A percentile compares a stretch with the other conserved stretches of the same genome.
phyloP scores from a whole-genome alignment of 371 early-diverging fungal species.

The Umbelopsis sp. region DNA sequence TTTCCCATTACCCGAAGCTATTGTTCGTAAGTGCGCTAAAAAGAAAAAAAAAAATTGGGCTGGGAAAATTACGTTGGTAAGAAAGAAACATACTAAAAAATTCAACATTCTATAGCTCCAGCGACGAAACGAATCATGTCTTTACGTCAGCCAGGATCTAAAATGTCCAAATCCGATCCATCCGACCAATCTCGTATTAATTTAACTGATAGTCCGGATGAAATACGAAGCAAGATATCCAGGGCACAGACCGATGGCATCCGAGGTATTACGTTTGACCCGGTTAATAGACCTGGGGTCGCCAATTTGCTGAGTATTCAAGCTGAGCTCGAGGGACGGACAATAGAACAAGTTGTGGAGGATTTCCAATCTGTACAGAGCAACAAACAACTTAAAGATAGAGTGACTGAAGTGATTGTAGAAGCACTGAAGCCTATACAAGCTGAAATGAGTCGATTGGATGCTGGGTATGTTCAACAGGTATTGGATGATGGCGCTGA shows the following conservation, averaged over 20 bases:
- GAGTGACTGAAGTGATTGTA: constrained; percentile 70
- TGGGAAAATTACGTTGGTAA: not conserved
- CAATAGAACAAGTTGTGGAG: constrained; percentile 47
- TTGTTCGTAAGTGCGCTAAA: constrained; percentile 56
- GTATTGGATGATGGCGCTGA: constrained; percentile 68
- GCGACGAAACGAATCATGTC: constrained; percentile 85
- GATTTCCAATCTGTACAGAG: constrained; percentile 50
- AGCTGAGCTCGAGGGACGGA: constrained; percentile 55
- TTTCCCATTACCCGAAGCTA: constrained; percentile 73
- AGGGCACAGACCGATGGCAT: constrained; percentile 78
- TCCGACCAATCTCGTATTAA: constrained; percentile 75
- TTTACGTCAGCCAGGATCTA: constrained; percentile 71
- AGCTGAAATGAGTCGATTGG: constrained; percentile 56
- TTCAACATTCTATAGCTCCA: constrained; percentile 29
- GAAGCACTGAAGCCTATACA: constrained; percentile 69
- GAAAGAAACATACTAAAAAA: not conserved
- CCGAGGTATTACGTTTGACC: constrained; percentile 75
- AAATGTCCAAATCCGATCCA: constrained; percentile 94
- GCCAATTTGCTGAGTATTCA: constrained; percentile 82
- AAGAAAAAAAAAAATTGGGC: not conserved
- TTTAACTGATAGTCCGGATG: constrained; percentile 71
- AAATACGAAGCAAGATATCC: constrained; percentile 72
- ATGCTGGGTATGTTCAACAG: constrained; percentile 62
- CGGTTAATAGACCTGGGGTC: constrained; percentile 78
- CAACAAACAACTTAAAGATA: constrained; percentile 72